These are phyloP conservation scores for Diaporthe helianthi DNA, from an alignment of 2,329 filamentous ascomycete genomes.

Conservation along the genomic window DNA sequence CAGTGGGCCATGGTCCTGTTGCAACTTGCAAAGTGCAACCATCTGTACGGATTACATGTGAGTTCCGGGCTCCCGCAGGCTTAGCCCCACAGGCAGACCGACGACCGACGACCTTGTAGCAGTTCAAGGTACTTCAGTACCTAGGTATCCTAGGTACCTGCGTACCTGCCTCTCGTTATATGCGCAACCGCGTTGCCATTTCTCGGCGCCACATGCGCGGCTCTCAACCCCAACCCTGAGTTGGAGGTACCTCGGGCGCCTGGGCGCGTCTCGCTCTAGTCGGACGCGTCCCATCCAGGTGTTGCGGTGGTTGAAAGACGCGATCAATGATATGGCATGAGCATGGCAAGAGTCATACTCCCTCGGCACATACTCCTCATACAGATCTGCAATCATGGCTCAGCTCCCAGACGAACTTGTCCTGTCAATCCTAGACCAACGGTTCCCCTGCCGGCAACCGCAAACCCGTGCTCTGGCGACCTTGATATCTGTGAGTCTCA, in stretches of 20 bases:
- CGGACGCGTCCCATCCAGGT: neutral
- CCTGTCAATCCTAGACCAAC: conserved; percentile 52
- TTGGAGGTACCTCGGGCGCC: too few relatives aligned
- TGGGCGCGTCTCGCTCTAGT: conserved; percentile 5
- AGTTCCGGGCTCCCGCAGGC: conserved; percentile 3
- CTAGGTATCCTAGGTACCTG: too few relatives aligned
- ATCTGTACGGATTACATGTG: too few relatives aligned
- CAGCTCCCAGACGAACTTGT: conserved; percentile 60
- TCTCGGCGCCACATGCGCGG: neutral
- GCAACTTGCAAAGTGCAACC: conserved; percentile 8
- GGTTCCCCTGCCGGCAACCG: conserved; percentile 63
- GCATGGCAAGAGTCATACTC: neutral
- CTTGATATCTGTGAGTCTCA: conserved; percentile 56
- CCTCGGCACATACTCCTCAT: neutral
- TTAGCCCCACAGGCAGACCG: neutral
- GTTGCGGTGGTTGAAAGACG: too few relatives aligned
- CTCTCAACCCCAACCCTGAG: neutral
- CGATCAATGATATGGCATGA: neutral
- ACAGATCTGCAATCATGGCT: conserved; percentile 22
- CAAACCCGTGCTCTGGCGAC: conserved; percentile 66
- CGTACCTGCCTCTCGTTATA: neutral
- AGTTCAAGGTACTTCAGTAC: too few relatives aligned
- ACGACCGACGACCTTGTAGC: too few relatives aligned
- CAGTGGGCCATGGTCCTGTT: neutral
- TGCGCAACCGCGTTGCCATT: neutral